Percentiles rank a stretch among this genome's conserved stretches.
phyloP scores from a whole-genome alignment of 441 rosid species.

The California macrophylla region DNA sequence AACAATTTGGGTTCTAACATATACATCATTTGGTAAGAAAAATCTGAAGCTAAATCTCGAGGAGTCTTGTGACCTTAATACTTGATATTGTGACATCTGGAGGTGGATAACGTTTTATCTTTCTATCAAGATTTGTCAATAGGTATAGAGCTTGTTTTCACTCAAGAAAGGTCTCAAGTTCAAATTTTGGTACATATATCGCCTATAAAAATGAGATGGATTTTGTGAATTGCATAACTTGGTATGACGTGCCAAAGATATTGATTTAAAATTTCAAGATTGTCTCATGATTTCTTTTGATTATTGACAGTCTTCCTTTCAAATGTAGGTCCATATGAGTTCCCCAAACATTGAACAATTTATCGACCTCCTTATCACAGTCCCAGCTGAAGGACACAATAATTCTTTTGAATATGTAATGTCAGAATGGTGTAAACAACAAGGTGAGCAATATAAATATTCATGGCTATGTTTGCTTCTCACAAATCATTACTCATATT shows the following conservation, averaged over 20 bases:
- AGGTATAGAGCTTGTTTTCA: not conserved
- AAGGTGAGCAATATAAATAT: constrained; percentile 45
- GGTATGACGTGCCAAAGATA: not conserved
- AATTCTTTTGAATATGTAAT: constrained; percentile 68
- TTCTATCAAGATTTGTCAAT: not conserved
- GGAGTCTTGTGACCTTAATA: not conserved
- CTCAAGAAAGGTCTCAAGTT: not conserved
- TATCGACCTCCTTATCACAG: constrained; percentile 54
- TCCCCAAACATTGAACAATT: constrained; percentile 62
- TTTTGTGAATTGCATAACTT: not conserved
- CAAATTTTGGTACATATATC: not conserved
- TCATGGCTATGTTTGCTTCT: constrained; percentile 10
- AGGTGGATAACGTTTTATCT: not conserved
- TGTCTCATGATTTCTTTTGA: not conserved
- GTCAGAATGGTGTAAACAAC: constrained; percentile 89
- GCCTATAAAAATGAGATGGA: not conserved
- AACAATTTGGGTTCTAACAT: not conserved
- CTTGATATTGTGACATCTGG: not conserved
- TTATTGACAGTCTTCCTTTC: not conserved
- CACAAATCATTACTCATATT: too few relatives aligned
- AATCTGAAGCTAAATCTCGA: not conserved
- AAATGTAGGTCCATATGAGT: constrained; percentile 75
- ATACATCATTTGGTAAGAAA: not conserved
- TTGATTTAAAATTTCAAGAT: not conserved
- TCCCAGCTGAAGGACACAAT: constrained; percentile 53